These are phyloP conservation scores for Corylus avellana DNA, from an alignment of 306 rosid species.

Conservation along the genomic window DNA sequence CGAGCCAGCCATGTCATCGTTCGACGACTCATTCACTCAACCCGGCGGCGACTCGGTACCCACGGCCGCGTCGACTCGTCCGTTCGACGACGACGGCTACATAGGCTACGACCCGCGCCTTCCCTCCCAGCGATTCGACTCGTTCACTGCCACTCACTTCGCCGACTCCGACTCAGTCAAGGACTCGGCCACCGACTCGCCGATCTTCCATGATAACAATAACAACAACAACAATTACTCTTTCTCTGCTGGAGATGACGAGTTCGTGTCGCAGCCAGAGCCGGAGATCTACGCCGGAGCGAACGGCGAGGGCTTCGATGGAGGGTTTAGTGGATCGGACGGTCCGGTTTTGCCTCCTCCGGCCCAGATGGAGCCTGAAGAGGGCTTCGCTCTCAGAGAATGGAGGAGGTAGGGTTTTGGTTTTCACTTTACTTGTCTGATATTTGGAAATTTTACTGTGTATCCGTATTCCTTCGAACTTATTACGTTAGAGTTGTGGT, in stretches of 20 bases:
- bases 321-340: constrained; percentile 30
- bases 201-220: constrained; percentile 16
- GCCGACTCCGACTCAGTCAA: constrained; percentile 32
- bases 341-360: constrained; percentile 45
- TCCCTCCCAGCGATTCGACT: constrained; percentile 30
- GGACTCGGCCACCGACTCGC: constrained; percentile 34
- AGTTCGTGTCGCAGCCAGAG: constrained; percentile 14
- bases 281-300: constrained; percentile 22
- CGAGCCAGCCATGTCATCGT: constrained; percentile 29
- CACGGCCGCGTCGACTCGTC: constrained; percentile 31
- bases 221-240: not conserved
- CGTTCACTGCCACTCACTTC: constrained; percentile 26
- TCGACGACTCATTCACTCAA: constrained; percentile 24
- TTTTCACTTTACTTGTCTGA: not conserved
- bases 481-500: not conserved
- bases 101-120: constrained; percentile 29
- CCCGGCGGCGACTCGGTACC: constrained; percentile 30
- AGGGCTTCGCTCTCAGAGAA: constrained; percentile 42
- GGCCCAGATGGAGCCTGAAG: constrained; percentile 40
- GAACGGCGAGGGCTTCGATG: constrained; percentile 26
- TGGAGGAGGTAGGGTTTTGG: constrained; percentile 43
- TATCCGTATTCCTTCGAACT: not conserved
- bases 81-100: constrained; percentile 31
- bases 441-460: not conserved
- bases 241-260: constrained; percentile 21